phyloP scores from a whole-genome alignment of 495 filamentous ascomycete species.

The Aspergillus ostianus region DNA sequence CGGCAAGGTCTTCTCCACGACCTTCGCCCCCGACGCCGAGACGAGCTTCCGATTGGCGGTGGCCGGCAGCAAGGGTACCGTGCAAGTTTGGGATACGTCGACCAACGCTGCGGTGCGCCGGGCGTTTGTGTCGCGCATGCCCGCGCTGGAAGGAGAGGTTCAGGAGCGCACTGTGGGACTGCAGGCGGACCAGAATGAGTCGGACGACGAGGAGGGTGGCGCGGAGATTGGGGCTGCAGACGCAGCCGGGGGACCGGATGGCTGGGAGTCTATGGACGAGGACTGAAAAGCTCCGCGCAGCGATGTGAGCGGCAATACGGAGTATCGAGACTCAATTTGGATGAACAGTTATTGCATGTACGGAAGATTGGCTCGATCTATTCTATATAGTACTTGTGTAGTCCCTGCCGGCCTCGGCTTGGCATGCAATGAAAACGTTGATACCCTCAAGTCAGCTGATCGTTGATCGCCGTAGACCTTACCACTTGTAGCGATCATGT shows the following conservation, averaged over 20 bases:
- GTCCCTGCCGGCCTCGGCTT: background rate
- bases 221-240: slow-evolving; percentile 46
- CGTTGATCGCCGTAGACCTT: background rate
- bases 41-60: slow-evolving; percentile 90
- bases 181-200: slow-evolving; percentile 62
- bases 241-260: slow-evolving; percentile 48
- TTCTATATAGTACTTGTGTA: slow-evolving; percentile 3
- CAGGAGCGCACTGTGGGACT: slow-evolving; percentile 77
- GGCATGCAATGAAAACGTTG: slow-evolving; percentile 18
- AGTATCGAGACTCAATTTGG: background rate
- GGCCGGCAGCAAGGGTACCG: slow-evolving; percentile 89
- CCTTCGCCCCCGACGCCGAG: slow-evolving; percentile 83
- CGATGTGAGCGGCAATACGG: background rate
- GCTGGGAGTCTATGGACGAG: slow-evolving; percentile 92
- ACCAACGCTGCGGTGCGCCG: slow-evolving; percentile 89
- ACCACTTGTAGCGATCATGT: background rate
- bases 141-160: slow-evolving; percentile 55
- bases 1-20: slow-evolving; percentile 88
- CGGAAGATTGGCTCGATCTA: background rate
- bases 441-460: slow-evolving; percentile 5
- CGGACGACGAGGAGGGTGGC: slow-evolving; percentile 59
- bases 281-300: slow-evolving; percentile 38
- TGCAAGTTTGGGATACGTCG: slow-evolving; percentile 95
- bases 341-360: background rate
- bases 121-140: slow-evolving; percentile 74